Conservation (phyloP, 768 basidiomycete genomes). For the Sarcodon aspratus region DNA sequence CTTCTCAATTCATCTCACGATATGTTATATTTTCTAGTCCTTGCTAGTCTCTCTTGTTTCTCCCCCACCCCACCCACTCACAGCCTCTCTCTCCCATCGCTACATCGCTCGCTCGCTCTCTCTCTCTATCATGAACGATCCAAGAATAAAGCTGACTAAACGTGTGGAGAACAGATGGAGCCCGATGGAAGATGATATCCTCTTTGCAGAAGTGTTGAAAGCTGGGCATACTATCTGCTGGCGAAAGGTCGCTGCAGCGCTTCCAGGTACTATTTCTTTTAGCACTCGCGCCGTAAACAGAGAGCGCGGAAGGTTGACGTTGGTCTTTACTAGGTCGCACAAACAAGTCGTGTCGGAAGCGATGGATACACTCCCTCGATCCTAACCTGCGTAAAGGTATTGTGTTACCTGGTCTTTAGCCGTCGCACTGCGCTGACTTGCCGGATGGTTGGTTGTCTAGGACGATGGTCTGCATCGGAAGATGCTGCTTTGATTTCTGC, state of each 20-base stretch:
- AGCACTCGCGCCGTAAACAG: no score
- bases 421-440: neutral
- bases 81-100: no score
- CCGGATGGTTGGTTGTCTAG: neutral
- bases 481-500: neutral
- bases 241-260: neutral
- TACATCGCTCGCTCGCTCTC: no score
- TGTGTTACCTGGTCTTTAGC: neutral
- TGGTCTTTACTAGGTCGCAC: neutral
- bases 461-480: neutral
- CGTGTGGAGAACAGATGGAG: neutral
- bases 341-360: neutral
- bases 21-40: no score
- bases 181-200: neutral
- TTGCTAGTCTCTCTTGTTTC: no score
- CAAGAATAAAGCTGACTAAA: no score
- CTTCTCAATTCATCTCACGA: no score
- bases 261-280: neutral
- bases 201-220: neutral
- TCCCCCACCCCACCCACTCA: no score
- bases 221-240: neutral
- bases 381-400: neutral
- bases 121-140: no score
- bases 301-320: no score
- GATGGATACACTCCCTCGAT: neutral